Base-by-base conservation (phyloP, 2,329 filamentous ascomycete species). In the Phialemoniopsis sp. region DNA sequence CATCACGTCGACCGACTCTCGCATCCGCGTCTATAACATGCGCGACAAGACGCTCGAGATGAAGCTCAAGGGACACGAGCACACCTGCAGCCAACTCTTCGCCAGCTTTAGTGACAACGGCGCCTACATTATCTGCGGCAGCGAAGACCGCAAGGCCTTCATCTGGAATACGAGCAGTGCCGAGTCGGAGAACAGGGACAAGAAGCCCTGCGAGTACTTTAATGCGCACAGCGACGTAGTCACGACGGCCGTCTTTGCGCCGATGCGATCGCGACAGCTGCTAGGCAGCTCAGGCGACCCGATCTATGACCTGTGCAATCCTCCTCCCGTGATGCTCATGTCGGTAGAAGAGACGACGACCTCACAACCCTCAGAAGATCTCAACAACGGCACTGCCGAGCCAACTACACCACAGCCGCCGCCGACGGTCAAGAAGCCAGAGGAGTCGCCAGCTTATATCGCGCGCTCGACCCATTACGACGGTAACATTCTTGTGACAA, bases 291-390 rank as follows among this genome's bases (percentile, higher is more conserved):
- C 89, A 0, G 87, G 88, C 40, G 90, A 98, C 57, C 90, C 93
- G 2, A 78, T 98, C n/a, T 98, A 89, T 59, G 90, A 96, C 52
- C 73, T 97, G 2, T 97, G 93, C 70, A 97, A 97, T 51, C 93
- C 93, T 5, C 93, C 91, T 0, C 89, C 91, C 0, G 81, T 97
- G 13, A 90, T 81, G 7, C 70, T 97, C 14, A 72, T 90, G 45
- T 89, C 85, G 48, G 76, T 82, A 18, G 80, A 84, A 15, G 87
- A 93, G 52, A 64, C 35, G 53, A 67, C 42, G 42, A 52, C n/a
- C 33, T 55, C 53, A 50, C 65, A 53, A 50, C 51, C 47, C 56
- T 44, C 54, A 49, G 14, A 45, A 34, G 32, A 41, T 32, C 15
- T 31, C 30, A 39, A 39, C 32, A 38, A 40, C 37, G 4, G 36